Evolutionary conservation across 2,329 filamentous ascomycete genomes (phyloP).

Genomic region (Arthrobotrys conoides): DNA sequence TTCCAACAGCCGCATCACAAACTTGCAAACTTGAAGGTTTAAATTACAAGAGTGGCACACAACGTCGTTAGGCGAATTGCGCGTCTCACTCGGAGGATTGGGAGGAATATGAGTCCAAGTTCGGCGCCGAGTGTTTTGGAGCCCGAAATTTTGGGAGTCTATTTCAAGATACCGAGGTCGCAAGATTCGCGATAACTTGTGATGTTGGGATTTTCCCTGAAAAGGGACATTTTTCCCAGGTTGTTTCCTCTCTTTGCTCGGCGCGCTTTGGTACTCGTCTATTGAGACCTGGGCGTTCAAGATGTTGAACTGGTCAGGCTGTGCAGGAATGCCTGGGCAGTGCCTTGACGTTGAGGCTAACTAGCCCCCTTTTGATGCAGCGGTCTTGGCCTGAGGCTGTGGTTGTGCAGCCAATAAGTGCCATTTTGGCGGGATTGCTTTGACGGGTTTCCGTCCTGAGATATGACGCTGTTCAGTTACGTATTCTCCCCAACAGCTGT

Average conservation of each 20-base stretch:
- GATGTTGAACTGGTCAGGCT: slow-evolving; percentile 24
- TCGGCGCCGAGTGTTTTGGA: slow-evolving; percentile 22
- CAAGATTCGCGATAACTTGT: slow-evolving; percentile 40
- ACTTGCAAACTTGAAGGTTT: slow-evolving; percentile 3
- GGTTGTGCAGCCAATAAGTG: slow-evolving; percentile 26
- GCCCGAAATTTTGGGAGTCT: slow-evolving; percentile 16
- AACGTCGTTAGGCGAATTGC: slow-evolving; percentile 43
- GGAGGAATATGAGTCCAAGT: slow-evolving; percentile 49
- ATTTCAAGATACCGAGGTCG: slow-evolving; percentile 46
- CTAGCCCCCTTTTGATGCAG: slow-evolving; percentile 24
- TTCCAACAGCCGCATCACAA: slow-evolving; percentile 10
- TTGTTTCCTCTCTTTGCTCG: background rate
- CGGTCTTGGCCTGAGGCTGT: slow-evolving; percentile 14
- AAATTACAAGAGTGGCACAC: slow-evolving; percentile 42
- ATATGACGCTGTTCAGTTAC: slow-evolving; percentile 7
- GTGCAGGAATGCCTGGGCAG: too few relatives aligned
- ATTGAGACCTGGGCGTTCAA: slow-evolving; percentile 14
- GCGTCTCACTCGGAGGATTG: slow-evolving; percentile 39
- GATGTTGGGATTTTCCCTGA: slow-evolving; percentile 32
- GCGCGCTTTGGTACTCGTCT: slow-evolving; percentile 1
- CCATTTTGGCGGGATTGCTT: slow-evolving; percentile 35
- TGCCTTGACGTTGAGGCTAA: slow-evolving; percentile 34
- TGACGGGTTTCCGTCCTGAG: slow-evolving; percentile 16
- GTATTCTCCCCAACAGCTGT: background rate
- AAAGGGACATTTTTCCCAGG: slow-evolving; percentile 2